Evolutionary conservation across 768 basidiomycete genomes (phyloP).

Genomic region (Mycena latifolia): DNA sequence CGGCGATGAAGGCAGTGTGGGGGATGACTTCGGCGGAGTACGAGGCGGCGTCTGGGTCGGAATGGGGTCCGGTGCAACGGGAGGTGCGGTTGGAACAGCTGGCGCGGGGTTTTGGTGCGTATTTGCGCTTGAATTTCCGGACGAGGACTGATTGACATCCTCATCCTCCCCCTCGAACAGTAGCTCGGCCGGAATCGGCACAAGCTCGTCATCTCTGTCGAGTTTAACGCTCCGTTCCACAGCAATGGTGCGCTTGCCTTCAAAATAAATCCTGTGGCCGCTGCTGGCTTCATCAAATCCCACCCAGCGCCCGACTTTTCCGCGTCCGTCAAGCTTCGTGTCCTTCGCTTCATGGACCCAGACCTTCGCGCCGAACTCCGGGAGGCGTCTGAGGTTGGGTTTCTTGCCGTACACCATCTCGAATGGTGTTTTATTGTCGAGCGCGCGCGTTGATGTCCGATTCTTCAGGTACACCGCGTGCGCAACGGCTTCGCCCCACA

Average conservation of each 20-base stretch:
- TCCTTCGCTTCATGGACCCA: too few species aligned
- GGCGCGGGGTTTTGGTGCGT: too few species aligned
- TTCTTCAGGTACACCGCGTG: slow-evolving; percentile 44
- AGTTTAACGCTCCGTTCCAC: slow-evolving; percentile 47
- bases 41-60: too few species aligned
- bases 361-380: too few species aligned
- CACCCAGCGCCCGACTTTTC: too few species aligned
- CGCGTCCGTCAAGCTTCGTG: too few species aligned
- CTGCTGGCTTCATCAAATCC: slow-evolving; percentile 3
- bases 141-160: neutral
- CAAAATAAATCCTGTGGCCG: slow-evolving; percentile 44
- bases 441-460: slow-evolving; percentile 37
- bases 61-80: too few species aligned
- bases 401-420: slow-evolving; percentile 7
- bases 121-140: too few species aligned
- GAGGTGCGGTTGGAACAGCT: too few species aligned
- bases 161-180: neutral
- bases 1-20: too few species aligned
- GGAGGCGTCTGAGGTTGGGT: too few species aligned
- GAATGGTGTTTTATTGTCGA: slow-evolving; percentile 36
- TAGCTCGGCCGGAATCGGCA: slow-evolving; percentile 11
- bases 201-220: slow-evolving; percentile 19
- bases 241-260: slow-evolving; percentile 37
- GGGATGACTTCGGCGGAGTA: too few species aligned
- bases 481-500: slow-evolving; percentile 48